Base-by-base conservation (phyloP, 2,329 filamentous ascomycete genomes). In the Geosmithia putterillii region DNA sequence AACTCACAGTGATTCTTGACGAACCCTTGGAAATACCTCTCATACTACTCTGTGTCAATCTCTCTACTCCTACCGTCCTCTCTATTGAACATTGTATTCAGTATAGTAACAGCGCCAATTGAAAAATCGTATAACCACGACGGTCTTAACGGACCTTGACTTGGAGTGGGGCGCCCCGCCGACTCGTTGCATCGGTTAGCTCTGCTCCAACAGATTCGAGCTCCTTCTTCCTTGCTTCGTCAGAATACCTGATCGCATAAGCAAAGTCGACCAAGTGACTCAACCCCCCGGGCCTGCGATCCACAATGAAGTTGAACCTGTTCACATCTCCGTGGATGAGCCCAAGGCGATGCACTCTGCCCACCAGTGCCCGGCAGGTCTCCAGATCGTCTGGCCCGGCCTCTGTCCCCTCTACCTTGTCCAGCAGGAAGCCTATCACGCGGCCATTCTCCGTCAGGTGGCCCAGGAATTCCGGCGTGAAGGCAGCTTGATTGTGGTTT, bases 241-340 rank as follows among this genome's bases (percentile, higher is more conserved):
- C 44, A 22, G 39, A 22, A 41, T 36, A 42, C 20, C 5, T 23
- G 10, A 20, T 40, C 8, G 40, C 41, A 35, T 42, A 40, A 20
- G 42, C 44, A 40, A 45, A 45, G 23, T 45, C 44, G 39, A 45
- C 35, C 22, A 45, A 40, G 9, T 10, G 39, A 17, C 7, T 37
- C 20, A 44, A 20, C 9, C 43, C 43, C 4, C 41, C 32, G 23
- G 39, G 39, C 10, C 39, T 41, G 19, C 41, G 41, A 20, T 45
- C 32, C 18, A 45, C 44, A 8, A 45, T 12, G 36, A 45, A 42
- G 37, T 45, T 41, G 35, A 43, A 36, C 22, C 44, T 34, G 32
- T 46, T 46, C 20, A 46, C 44, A 40, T 46, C 44, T 5, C 44
- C 44, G 32, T 46, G 44, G 28, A 41, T n/a, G 38, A 46, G 19